Percentiles rank a stretch among this genome's conserved stretches.
phyloP scores from a whole-genome alignment of 345 rosid species.

The Nephelium lappaceum region DNA sequence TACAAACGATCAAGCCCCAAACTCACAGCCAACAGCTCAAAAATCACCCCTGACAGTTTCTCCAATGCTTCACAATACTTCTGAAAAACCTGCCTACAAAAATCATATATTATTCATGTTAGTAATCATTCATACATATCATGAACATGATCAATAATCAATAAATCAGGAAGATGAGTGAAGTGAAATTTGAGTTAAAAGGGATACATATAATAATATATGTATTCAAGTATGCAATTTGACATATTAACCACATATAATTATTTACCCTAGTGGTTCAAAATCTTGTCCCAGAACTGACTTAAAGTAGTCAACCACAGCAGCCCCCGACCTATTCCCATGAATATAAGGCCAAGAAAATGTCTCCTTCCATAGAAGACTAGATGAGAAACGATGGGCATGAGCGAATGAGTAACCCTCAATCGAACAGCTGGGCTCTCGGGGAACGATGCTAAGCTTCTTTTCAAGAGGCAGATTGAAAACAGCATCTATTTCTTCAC shows the following conservation, averaged over 20 bases:
- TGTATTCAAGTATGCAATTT: too few relatives aligned
- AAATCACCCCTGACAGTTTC: conserved; percentile 32
- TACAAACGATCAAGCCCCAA: conserved; percentile 43
- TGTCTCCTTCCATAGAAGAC: conserved; percentile 73
- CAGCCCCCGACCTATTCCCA: conserved; percentile 13
- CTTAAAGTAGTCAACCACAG: conserved; percentile 48
- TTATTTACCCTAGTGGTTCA: conserved; percentile 45
- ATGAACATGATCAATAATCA: too few relatives aligned
- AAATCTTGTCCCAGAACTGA: conserved; percentile 48
- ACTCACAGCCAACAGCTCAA: conserved; percentile 56
- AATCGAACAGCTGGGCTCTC: conserved; percentile 36
- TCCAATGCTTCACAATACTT: conserved; percentile 53
- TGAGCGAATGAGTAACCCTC: conserved; percentile 58
- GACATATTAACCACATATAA: too few relatives aligned
- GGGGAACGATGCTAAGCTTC: conserved; percentile 38
- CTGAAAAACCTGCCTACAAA: conserved; percentile 48
- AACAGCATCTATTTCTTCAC: conserved; percentile 35
- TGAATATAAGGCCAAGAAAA: conserved; percentile 37
- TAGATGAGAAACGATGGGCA: conserved; percentile 47
- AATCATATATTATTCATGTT: too few relatives aligned
- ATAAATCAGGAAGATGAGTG: too few relatives aligned
- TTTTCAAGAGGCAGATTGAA: conserved; percentile 43
- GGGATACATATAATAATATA: too few relatives aligned
- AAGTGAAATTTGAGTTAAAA: too few relatives aligned
- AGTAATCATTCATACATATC: too few relatives aligned